Base-by-base conservation (phyloP, 176 grass and related monocot species). In the Elymus sibiricus region DNA sequence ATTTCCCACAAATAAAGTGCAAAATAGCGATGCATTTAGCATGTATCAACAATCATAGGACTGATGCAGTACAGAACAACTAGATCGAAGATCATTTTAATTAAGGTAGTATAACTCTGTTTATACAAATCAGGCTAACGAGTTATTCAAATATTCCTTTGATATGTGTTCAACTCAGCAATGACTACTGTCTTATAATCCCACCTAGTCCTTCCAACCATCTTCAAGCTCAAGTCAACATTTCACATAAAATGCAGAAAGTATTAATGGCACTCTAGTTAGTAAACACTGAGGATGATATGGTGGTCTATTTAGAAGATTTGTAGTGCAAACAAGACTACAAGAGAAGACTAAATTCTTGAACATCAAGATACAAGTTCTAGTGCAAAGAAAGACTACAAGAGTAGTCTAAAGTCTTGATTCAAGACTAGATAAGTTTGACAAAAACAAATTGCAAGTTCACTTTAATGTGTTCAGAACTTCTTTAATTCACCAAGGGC, bases 41-140 rank as follows among this genome's bases (percentile, higher is more conserved):
- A 83, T 19, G 22, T 59, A 42, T 28, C 11, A 2, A 29, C 34
- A 74, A 83, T 16, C 25, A 61, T 63, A 29, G 61, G 35, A 9
- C 27, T 72, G n/a, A 72, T 74, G 35, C 38, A 63, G 12, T 83
- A 63, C 82, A 44, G 35, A 56, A 32, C 35, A 65, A 83, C 53
- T 44, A 83, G 17, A 74, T 60, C 49, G 40, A 59, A 59, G 9
- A 72, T 72, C 3, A 42, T 72, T 28, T 60, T 19, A 83, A 71
- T 44, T 21, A 21, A 38, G 15, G 25, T 56, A 34, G 51, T 42
- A 53, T 10, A 59, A 59, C 6, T 72, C n/a, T 11, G 42, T 22
- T 11, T 26, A 82, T 76, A 53, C 44, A 53, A 16, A 76, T 56
- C 17, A 27, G 44, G 22, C 31, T 9, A 27, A 39, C 38, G 4